Percentiles rank a stretch among this genome's conserved stretches.
Conservation (phyloP, 176 grass and related monocot genomes). For the Tillandsia leiboldiana region DNA sequence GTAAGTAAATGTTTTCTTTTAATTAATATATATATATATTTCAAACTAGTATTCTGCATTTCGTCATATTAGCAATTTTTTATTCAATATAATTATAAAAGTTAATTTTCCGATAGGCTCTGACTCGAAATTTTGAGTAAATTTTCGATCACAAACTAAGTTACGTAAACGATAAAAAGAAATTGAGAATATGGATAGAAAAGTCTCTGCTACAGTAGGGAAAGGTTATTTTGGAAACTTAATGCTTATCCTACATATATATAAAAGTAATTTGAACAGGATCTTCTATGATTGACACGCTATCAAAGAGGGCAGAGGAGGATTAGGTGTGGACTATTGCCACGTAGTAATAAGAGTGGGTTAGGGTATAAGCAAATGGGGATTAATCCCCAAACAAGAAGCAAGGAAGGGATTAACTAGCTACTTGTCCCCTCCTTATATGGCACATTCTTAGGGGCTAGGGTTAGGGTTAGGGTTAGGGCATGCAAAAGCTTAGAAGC, state of each 20-base stretch:
- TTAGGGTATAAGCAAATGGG: background rate
- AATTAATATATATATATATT: too few species aligned
- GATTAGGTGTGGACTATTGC: conserved; percentile 37
- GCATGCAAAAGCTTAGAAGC: background rate
- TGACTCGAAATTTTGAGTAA: too few species aligned
- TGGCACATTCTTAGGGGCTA: conserved; percentile 14
- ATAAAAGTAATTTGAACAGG: background rate
- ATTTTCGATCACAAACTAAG: too few species aligned
- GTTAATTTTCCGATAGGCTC: too few species aligned
- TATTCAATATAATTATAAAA: too few species aligned
- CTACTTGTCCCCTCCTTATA: conserved; percentile 26
- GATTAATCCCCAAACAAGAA: conserved; percentile 23
- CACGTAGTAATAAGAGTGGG: conserved; percentile 22
- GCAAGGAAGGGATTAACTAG: conserved; percentile 25
- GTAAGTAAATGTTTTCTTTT: too few species aligned
- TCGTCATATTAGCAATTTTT: too few species aligned
- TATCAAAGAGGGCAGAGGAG: conserved; percentile 35
- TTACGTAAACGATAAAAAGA: too few species aligned
- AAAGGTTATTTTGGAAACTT: background rate
- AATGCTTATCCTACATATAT: background rate
- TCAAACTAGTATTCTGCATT: too few species aligned
- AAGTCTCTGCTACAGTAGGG: background rate
- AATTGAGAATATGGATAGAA: too few species aligned
- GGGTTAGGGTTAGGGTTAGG: background rate
- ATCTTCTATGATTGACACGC: conserved; percentile 13